Evolutionary conservation across 2,329 filamentous ascomycete species (phyloP).

Genomic region (Simplicillium aogashimaense): DNA sequence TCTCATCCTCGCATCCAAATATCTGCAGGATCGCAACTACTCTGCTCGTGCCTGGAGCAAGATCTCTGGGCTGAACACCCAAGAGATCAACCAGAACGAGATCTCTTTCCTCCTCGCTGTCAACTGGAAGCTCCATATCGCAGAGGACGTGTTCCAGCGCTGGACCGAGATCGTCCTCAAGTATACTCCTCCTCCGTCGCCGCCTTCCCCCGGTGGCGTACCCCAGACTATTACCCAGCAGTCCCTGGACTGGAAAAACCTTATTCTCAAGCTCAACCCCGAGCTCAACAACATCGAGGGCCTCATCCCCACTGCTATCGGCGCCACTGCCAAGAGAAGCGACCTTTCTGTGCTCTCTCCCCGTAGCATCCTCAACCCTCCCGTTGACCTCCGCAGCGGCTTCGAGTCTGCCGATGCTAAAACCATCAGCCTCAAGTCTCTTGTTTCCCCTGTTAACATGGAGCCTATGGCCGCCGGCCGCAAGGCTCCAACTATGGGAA

Average conservation of each 20-base stretch:
- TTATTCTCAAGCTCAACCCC: slow-evolving; percentile 46
- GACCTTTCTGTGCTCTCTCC: slow-evolving; percentile 28
- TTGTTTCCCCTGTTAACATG: slow-evolving; percentile 33
- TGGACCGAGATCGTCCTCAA: slow-evolving; percentile 91
- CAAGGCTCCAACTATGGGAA: slow-evolving; percentile 40
- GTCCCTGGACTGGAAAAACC: slow-evolving; percentile 45
- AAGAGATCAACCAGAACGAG: slow-evolving; percentile 96
- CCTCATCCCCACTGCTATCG: slow-evolving; percentile 26
- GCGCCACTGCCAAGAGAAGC: slow-evolving; percentile 17
- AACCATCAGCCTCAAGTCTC: slow-evolving; percentile 28
- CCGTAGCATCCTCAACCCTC: slow-evolving; percentile 33
- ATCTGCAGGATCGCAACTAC: slow-evolving; percentile 95
- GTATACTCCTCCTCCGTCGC: slow-evolving; percentile 63
- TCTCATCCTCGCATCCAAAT: slow-evolving; percentile 93
- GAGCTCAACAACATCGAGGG: slow-evolving; percentile 49
- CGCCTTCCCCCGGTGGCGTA: slow-evolving; percentile 40
- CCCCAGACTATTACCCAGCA: slow-evolving; percentile 34
- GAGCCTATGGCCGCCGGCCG: slow-evolving; percentile 34
- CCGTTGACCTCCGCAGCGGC: slow-evolving; percentile 17
- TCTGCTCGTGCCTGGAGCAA: slow-evolving; percentile 97
- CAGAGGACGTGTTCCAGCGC: slow-evolving; percentile 76
- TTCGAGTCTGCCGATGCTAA: slow-evolving; percentile 26
- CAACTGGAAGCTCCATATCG: slow-evolving; percentile 90
- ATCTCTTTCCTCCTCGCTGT: slow-evolving; percentile 83
- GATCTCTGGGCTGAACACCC: slow-evolving; percentile 89